Base-by-base conservation (phyloP, 768 basidiomycete species). In the Neoboletus subvelutipes region DNA sequence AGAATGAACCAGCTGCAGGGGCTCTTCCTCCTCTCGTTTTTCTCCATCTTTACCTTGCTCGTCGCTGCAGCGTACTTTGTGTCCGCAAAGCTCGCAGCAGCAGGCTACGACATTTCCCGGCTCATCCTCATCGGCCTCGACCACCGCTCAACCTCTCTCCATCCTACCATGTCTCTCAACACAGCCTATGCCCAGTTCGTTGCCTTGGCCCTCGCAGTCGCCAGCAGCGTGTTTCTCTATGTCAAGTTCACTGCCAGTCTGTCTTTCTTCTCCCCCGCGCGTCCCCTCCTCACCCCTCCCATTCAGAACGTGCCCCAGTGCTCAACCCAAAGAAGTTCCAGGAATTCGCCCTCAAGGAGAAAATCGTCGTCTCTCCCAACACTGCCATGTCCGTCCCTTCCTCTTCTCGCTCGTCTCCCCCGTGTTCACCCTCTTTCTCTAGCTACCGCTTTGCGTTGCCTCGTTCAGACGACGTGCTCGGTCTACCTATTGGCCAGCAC, bases 401-500 rank as follows among this genome's bases (percentile, higher is more conserved):
- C 46, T n/a, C 46, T 43, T 24, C 28, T 11, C 20, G 50, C 48
- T 31, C 17, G 4, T 12, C 41, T 26, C 4, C 7, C 15, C 17
- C 29, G 2, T 24, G 11, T n/a, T 53, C 48, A 36, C 18, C 20
- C 48, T 12, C 45, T 43, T 40, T 6, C 51, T 39, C 42, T 67
- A 97, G 95, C 64, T 98, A 98, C 80, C 94, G 94, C 56, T 97
- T 97, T 74, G 85, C 81, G 24, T 81, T 98, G 18, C 92, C 92
- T 34, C 78, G 81, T 59, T 67, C 81, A 10, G 81, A 84, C 34
- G 89, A 92, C 69, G 78, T 88, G 50, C 87, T 99, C 17, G 96
- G 96, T 55, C 87, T 99, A 4, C 97, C 97, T 56, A 87, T 94
- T 61, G 97, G 97, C 50, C 94, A 98, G 77, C 97, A 99, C 80